phyloP scores from a whole-genome alignment of 345 rosid genomes.

The Arabidopsis suecica region DNA sequence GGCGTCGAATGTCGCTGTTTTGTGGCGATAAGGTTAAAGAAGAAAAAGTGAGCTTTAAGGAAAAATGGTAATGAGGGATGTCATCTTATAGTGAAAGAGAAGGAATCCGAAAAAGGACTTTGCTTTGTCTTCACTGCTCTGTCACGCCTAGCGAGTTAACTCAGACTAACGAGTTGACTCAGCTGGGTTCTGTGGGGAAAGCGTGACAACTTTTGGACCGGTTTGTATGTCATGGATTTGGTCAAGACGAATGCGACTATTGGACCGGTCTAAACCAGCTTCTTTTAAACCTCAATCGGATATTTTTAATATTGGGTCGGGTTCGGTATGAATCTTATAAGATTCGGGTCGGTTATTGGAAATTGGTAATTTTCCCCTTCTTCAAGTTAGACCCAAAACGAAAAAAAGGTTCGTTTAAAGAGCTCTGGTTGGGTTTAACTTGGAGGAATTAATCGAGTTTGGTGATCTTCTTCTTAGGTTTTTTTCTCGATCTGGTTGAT shows the following conservation, averaged over 20 bases:
- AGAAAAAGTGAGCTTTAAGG: background rate
- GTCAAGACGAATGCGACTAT: background rate
- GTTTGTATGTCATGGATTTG: background rate
- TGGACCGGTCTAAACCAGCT: too few species aligned
- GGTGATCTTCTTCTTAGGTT: background rate
- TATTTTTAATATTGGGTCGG: too few species aligned
- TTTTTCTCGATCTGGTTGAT: constrained; percentile 5
- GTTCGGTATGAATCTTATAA: too few species aligned
- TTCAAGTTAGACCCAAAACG: too few species aligned
- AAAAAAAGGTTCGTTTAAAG: too few species aligned
- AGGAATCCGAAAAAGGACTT: constrained; percentile 10
- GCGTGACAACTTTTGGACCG: background rate
- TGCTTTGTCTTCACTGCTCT: constrained; percentile 32
- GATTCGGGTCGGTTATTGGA: too few species aligned
- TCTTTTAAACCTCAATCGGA: too few species aligned
- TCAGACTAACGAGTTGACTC: constrained; percentile 21
- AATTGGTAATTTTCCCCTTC: too few species aligned
- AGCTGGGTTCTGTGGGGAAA: background rate
- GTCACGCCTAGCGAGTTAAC: constrained; percentile 19
- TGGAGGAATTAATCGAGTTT: background rate
- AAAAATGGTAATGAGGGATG: background rate
- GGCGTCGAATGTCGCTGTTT: constrained; percentile 1
- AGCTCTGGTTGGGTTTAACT: constrained; percentile 16
- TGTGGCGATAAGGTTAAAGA: background rate
- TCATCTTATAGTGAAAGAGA: constrained; percentile 1